A percentile compares a stretch with the other conserved stretches of the same genome.
Conservation (phyloP, 176 grass and related monocot genomes). For the Musa schizocarpa region DNA sequence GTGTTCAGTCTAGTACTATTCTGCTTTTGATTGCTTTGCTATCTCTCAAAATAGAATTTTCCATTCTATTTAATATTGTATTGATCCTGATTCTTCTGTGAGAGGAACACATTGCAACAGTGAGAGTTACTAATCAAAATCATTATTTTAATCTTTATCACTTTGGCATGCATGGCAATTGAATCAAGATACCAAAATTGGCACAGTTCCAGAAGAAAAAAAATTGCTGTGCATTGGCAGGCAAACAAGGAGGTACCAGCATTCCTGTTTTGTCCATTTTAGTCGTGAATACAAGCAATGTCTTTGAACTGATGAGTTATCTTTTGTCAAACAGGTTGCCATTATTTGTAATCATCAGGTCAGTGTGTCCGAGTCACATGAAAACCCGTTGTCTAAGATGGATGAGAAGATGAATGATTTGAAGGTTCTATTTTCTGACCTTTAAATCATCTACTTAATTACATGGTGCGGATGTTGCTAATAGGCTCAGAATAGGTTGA, state of each 20-base stretch:
- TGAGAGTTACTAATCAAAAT: too few species aligned
- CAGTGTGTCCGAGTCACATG: slow-evolving; percentile 82
- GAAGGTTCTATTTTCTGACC: slow-evolving; percentile 38
- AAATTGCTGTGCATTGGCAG: slow-evolving; percentile 74
- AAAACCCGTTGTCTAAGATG: slow-evolving; percentile 70
- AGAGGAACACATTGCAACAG: too few species aligned
- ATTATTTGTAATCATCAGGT: slow-evolving; percentile 98
- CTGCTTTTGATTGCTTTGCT: too few species aligned
- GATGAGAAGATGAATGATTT: slow-evolving; percentile 90
- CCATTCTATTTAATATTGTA: too few species aligned
- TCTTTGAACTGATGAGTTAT: background rate
- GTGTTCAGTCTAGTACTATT: too few species aligned
- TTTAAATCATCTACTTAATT: too few species aligned
- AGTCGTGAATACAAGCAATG: too few species aligned
- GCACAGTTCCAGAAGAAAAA: slow-evolving; percentile 50
- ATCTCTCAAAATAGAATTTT: too few species aligned
- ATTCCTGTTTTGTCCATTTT: slow-evolving; percentile 4
- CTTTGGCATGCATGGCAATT: slow-evolving; percentile 35
- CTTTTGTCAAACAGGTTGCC: slow-evolving; percentile 53
- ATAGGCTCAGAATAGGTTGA: slow-evolving; percentile 51
- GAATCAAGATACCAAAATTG: slow-evolving; percentile 83
- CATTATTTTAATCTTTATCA: background rate
- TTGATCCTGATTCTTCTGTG: too few species aligned
- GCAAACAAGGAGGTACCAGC: slow-evolving; percentile 78
- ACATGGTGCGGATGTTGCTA: background rate